Base-by-base conservation (phyloP, 495 filamentous ascomycete genomes). In the Parmelia sp. region DNA sequence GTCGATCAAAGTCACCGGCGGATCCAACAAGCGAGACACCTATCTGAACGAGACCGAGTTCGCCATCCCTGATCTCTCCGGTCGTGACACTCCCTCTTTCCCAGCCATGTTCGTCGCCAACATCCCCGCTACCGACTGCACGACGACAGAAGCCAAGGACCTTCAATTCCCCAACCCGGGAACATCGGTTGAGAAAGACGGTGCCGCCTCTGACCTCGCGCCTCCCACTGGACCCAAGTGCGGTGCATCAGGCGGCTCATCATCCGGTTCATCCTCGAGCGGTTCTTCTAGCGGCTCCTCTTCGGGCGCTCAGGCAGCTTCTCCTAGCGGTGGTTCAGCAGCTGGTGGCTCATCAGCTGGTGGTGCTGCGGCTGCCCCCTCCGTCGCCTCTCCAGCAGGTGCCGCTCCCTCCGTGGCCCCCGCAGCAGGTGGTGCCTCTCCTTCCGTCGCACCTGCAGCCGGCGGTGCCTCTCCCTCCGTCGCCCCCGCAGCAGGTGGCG, bases 41-140 rank as follows among this genome's bases (percentile, higher is more conserved):
- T 27, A 55, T 2, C 3, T 21, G 36, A 67, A 57, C 44, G 62
- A 58, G 12, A 63, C 55, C 37, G 62, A 58, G 0, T 57, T 42
- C 17, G 63, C 0, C 39, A 31, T 61, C 1, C 60, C 64, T 9
- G 63, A 66, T 12, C 59, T 71, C 35, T 4, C 35, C 25, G 61
- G 60, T 51, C 69, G 69, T 23, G 69, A 58, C 15, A 60, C 59
- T 10, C 6, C 67, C 21, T 56, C 56, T 15, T 69, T 65, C 42
- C 87, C 87, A 0, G 72, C 78, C 10, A 74, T 88, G 61, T 88
- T 86, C 71, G 69, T 80, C 9, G 85, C 85, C 61, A 88, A 89
- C 61, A 73, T 88, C 37, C 70, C 71, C 12, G 66, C 45, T 15
- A 66, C 60, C 9, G 67, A 65, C n/a, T 75, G 76, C 62, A 65